Evolutionary conservation across 768 basidiomycete species (phyloP), one percentile per base, ranked within the genome.

Genomic region (Leccinum imitatum): DNA sequence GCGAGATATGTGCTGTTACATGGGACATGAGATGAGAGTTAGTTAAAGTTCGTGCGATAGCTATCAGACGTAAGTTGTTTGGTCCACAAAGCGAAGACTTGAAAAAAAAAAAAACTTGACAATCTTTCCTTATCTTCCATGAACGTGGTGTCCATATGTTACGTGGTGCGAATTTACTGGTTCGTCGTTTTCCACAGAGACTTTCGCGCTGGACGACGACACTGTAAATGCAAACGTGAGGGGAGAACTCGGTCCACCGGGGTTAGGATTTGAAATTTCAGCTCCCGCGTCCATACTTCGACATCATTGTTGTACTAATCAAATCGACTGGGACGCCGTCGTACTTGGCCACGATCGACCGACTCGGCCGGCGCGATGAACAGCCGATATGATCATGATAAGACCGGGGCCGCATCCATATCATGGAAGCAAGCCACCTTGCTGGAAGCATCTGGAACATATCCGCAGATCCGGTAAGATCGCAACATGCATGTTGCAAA

Each of bases 21-120:
- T 50, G 25, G 25, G 47, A 48, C 31, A 50, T 27, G 48, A 9
- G 50, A 15, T 27, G 33, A 19, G n/a, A 53, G 30, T 6, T 33
- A 6, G 50, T 60, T 46, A 51, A 54, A 50, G 54, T 57, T 61
- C 30, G 33, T 50, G 21, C 44, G n/a, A 30, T 39, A 41, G 19
- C 53, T 27, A 50, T 39, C 41, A 27, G 31, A 65, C 59, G 58
- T 65, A 60, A 65, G 37, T 58, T 33, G 6, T 47, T 27, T 23
- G 47, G 30, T 58, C 41, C 50, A 21, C 41, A 48, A 48, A 56
- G 41, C n/a, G 15, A 50, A 7, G 53, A 48, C 23, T 35, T 17
- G 4, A 30, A 30, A 30, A 27, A n/a, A 30, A 27, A n/a, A 17
- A 35, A 35, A 35, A 5, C 33, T 14, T 11, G 1, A 44, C 41